Evolutionary conservation across 257 asterid genomes (phyloP).

Genomic region (Rubia yunnanensis): DNA sequence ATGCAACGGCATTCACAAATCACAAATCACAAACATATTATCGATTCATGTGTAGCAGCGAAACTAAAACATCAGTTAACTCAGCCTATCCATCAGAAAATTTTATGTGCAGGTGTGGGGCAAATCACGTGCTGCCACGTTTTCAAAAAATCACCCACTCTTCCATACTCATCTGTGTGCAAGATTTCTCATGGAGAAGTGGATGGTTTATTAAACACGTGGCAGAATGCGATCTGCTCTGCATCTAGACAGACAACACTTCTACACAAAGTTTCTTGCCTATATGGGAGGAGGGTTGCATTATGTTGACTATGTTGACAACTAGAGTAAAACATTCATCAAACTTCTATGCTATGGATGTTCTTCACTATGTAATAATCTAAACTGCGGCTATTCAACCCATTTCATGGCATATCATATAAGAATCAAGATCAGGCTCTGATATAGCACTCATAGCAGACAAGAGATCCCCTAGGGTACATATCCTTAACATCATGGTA

Average conservation of each 20-base stretch:
- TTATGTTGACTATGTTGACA: background rate
- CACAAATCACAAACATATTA: no score
- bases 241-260: no score
- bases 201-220: no score
- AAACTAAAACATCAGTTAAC: background rate
- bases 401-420: background rate
- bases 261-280: no score
- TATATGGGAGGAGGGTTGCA: background rate
- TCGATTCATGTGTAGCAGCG: background rate
- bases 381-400: background rate
- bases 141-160: no score
- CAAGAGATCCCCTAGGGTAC: background rate
- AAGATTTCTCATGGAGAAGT: no score
- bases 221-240: no score
- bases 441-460: background rate
- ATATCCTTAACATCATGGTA: background rate
- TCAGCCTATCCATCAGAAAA: background rate
- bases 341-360: background rate
- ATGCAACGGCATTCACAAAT: background rate
- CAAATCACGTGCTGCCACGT: no score
- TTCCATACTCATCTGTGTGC: no score
- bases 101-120: no score
- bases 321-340: background rate
- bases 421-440: background rate
- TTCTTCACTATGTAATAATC: background rate